phyloP scores from a whole-genome alignment of 768 basidiomycete species.

The Phanerochaete carnosa region DNA sequence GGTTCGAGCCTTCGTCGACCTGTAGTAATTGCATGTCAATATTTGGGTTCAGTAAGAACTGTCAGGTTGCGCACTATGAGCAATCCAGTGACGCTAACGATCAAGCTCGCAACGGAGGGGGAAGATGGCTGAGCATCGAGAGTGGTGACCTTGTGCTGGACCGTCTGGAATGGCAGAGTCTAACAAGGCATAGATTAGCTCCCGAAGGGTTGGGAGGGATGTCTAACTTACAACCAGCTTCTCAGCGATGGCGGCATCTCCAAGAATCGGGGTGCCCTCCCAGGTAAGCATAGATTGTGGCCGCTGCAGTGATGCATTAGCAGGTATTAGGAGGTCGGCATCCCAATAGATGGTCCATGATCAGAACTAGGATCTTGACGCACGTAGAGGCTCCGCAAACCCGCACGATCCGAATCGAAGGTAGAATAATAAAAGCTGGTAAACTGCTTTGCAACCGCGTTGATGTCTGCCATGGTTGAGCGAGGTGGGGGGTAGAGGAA shows the following conservation, averaged over 20 bases:
- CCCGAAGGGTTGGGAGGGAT: background rate
- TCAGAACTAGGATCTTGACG: constrained; percentile 33
- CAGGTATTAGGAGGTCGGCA: background rate
- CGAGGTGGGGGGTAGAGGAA: background rate
- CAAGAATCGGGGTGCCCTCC: constrained; percentile 61
- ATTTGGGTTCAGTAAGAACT: background rate
- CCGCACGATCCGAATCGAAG: constrained; percentile 63
- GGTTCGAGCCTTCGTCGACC: constrained; percentile 79
- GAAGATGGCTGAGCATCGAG: constrained; percentile 87
- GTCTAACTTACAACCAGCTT: constrained; percentile 62
- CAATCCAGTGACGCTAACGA: constrained; percentile 89
- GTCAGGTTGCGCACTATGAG: constrained; percentile 51
- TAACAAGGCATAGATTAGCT: constrained; percentile 3
- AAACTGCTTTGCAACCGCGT: constrained; percentile 74
- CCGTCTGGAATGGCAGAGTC: constrained; percentile 78
- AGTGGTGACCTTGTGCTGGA: constrained; percentile 79
- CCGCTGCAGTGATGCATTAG: constrained; percentile 48
- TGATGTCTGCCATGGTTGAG: constrained; percentile 66
- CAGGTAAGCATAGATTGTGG: constrained; percentile 80
- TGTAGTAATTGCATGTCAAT: constrained; percentile 24
- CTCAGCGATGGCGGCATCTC: constrained; percentile 52
- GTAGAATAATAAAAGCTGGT: constrained; percentile 78
- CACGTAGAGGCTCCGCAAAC: constrained; percentile 74
- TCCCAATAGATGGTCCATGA: constrained; percentile 17
- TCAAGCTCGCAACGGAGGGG: constrained; percentile 46